Evolutionary conservation across 2,329 filamentous ascomycete genomes (phyloP), one percentile per base, ranked within the genome.

Genomic region (Chalaropsis thielavioides): DNA sequence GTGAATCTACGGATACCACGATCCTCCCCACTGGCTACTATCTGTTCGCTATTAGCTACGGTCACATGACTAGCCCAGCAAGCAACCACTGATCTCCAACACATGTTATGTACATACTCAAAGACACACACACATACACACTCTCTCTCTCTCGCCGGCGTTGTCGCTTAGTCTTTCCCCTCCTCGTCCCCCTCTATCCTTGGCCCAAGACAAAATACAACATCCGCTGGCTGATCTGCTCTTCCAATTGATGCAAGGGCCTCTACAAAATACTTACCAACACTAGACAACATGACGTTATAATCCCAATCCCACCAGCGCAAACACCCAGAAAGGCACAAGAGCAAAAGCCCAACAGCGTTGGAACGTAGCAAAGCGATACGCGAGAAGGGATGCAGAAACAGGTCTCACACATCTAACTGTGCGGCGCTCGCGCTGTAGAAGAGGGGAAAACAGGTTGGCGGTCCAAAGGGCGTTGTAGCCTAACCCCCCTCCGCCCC

Each of bases 381-480:
- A 58, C 24, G 54, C 54, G 24, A 58, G 54, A 19, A 58, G 54
- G 54, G 27, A 58, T 58, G 17, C 31, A 58, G 54, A 35, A 38
- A 58, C 54, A 58, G 54, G 54, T 58, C 54, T 58, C 54, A 58
- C n/a, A 58, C n/a, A n/a, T n/a, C n/a, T 58, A 24, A 27, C 11
- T 51, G 46, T n/a, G n/a, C n/a, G n/a, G n/a, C n/a, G n/a, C 19
- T 13, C 46, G 24, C 19, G 24, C 46, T 24, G 35, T 38, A 31
- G 27, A 58, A 17, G 54, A 35, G 54, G 24, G 17, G 27, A 38
- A 58, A 58, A 58, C 54, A 35, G 54, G 27, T 58, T 58, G 27
- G 27, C 4, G 6, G 15, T 8, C 15, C 54, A 58, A 19, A 13
- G 22, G 13, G 8, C 6, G n/a, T 35, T 58, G 54, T 58, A 58